Conservation (phyloP, 306 rosid species). For the Acacia acuminata region DNA sequence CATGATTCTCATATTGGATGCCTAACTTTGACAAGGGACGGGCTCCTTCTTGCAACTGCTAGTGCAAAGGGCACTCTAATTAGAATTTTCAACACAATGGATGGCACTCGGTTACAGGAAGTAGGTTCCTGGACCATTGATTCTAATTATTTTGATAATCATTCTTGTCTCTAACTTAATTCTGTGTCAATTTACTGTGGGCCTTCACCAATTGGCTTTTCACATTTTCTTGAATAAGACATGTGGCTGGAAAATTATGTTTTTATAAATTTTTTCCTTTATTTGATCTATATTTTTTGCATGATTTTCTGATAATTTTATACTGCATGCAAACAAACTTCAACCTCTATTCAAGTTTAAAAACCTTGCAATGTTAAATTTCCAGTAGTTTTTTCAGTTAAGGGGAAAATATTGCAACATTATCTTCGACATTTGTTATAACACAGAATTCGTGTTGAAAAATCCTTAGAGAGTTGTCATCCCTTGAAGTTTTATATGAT, state of each 20-base stretch:
- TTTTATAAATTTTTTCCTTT: not conserved
- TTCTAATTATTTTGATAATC: constrained; percentile 19
- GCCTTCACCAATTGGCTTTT: constrained; percentile 4
- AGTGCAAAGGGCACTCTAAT: constrained; percentile 91
- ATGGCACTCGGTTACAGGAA: constrained; percentile 89
- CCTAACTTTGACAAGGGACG: constrained; percentile 82
- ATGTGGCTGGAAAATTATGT: constrained; percentile 16
- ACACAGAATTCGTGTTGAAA: not conserved
- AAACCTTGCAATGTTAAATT: not conserved
- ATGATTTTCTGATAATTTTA: constrained; percentile 7
- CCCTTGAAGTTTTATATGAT: not conserved
- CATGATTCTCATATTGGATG: constrained; percentile 91
- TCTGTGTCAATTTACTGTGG: constrained; percentile 6
- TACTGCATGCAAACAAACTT: not conserved
- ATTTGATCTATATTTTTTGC: not conserved
- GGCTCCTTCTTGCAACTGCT: constrained; percentile 97
- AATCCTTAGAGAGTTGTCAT: not conserved
- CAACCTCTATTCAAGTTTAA: not conserved
- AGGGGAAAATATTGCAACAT: not conserved
- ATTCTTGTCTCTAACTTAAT: constrained; percentile 15
- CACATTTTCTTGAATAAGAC: not conserved
- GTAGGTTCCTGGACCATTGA: constrained; percentile 45
- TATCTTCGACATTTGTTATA: not conserved
- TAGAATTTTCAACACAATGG: constrained; percentile 96
- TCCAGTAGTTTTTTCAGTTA: not conserved